Evolutionary conservation across 257 asterid genomes (phyloP).

Genomic region (Capsicum pubescens): DNA sequence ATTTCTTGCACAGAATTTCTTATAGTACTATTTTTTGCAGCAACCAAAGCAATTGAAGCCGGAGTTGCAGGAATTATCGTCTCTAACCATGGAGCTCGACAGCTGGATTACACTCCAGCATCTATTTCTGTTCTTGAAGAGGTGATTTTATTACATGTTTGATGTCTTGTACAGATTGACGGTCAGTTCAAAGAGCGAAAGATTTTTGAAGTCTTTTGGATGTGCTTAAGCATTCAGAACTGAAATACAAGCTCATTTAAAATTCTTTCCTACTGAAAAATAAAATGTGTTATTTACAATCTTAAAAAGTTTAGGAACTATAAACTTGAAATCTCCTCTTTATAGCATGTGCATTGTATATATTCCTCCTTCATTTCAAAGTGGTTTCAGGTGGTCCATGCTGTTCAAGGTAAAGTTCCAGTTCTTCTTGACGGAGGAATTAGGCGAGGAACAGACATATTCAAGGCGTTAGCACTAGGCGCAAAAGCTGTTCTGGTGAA

Average conservation of each 20-base stretch:
- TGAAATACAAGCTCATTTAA: background rate
- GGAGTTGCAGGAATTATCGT: conserved; percentile 65
- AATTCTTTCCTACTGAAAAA: background rate
- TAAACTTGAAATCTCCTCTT: background rate
- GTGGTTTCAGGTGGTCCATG: conserved; percentile 53
- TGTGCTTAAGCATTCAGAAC: background rate
- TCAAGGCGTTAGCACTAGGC: conserved; percentile 77
- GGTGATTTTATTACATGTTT: conserved; percentile 36
- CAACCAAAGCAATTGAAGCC: conserved; percentile 61
- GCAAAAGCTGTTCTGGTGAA: conserved; percentile 69
- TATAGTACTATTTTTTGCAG: conserved; percentile 38
- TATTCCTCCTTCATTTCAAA: background rate
- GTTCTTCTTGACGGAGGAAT: conserved; percentile 73
- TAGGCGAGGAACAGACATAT: conserved; percentile 71
- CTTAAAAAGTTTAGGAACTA: no score
- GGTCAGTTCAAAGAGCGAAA: background rate
- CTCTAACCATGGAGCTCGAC: conserved; percentile 77
- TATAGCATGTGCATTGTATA: background rate
- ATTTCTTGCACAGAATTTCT: background rate
- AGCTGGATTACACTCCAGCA: conserved; percentile 62
- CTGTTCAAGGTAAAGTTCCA: conserved; percentile 64
- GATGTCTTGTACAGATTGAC: background rate
- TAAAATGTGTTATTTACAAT: background rate
- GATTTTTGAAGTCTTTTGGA: no score
- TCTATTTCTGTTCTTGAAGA: conserved; percentile 67